Conservation (phyloP, 1,139 yeast genomes). For the Fermentozyma sake region DNA sequence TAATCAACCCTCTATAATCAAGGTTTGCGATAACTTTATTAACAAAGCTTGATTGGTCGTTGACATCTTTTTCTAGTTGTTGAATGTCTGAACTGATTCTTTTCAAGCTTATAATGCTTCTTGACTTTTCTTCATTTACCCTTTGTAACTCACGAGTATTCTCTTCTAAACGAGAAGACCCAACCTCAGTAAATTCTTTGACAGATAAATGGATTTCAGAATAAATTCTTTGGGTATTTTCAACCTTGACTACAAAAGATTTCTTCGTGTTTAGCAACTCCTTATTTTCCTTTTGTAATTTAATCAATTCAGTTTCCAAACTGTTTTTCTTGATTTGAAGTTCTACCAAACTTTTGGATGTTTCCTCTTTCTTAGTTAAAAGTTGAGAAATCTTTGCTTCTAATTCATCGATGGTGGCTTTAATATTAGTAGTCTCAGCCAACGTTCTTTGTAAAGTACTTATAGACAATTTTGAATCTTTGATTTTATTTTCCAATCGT, state of each 20-base stretch:
- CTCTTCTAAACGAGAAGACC: not conserved
- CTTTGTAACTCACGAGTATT: slow-evolving; percentile 1
- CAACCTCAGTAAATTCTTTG: too few relatives aligned
- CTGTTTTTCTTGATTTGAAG: not conserved
- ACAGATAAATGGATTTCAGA: not conserved
- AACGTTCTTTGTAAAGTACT: slow-evolving; percentile 52
- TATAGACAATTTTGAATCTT: slow-evolving; percentile 53
- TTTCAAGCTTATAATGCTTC: slow-evolving; percentile 26
- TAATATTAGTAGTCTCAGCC: slow-evolving; percentile 29
- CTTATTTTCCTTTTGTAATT: not conserved
- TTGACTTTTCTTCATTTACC: slow-evolving; percentile 20
- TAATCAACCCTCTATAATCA: slow-evolving; percentile 29
- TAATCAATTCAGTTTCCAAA: not conserved
- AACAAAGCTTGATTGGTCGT: slow-evolving; percentile 32
- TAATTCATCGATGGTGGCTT: slow-evolving; percentile 1
- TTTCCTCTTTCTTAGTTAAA: slow-evolving; percentile 8
- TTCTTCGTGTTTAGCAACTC: slow-evolving; percentile 1
- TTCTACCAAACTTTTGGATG: slow-evolving; percentile 1
- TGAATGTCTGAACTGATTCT: slow-evolving; percentile 19
- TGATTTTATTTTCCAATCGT: slow-evolving; percentile 48
- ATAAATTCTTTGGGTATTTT: not conserved
- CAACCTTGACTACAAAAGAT: slow-evolving; percentile 1
- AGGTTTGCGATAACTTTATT: slow-evolving; percentile 38
- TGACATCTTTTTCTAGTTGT: slow-evolving; percentile 25
- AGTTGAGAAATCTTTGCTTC: slow-evolving; percentile 5